Evolutionary conservation across 176 grass and related monocot species (phyloP).

Genomic region (Leersia perrieri): DNA sequence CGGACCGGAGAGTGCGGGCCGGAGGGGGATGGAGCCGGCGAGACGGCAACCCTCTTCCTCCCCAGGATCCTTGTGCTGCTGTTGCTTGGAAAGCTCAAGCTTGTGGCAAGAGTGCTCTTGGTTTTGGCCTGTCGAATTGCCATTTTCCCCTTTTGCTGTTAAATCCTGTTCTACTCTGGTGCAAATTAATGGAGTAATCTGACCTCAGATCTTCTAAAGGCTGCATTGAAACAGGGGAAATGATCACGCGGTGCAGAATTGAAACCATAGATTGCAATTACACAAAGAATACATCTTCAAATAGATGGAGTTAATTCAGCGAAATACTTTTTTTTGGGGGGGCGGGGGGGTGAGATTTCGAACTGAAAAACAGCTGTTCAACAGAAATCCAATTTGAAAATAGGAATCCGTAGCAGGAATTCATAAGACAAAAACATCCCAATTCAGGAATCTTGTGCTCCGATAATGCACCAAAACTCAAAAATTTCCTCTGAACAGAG

Average conservation of each 20-base stretch:
- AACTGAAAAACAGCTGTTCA: not conserved
- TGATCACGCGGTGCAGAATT: not conserved
- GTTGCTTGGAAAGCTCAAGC: slow-evolving; percentile 44
- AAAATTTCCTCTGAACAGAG: not conserved
- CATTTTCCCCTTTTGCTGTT: slow-evolving; percentile 32
- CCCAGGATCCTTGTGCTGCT: slow-evolving; percentile 59
- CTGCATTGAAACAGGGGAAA: slow-evolving; percentile 16
- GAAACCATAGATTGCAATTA: not conserved
- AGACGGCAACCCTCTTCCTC: slow-evolving; percentile 67
- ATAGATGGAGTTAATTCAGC: not conserved
- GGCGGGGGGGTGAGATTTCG: no score
- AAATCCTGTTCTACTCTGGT: not conserved
- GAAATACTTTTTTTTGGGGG: not conserved
- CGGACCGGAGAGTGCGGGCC: slow-evolving; percentile 34
- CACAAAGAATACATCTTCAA: no score
- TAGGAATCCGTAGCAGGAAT: not conserved
- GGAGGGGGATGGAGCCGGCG: slow-evolving; percentile 27
- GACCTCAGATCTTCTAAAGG: not conserved
- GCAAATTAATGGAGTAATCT: not conserved
- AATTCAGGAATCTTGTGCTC: not conserved
- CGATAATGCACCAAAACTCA: not conserved
- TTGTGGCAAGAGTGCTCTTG: slow-evolving; percentile 36
- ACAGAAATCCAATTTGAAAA: not conserved
- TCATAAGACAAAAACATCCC: not conserved
- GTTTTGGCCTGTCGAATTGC: slow-evolving; percentile 48